Percentiles rank a stretch among this genome's conserved stretches.
Conservation (phyloP, 2,329 filamentous ascomycete species). For the Arthroderma uncinatum region DNA sequence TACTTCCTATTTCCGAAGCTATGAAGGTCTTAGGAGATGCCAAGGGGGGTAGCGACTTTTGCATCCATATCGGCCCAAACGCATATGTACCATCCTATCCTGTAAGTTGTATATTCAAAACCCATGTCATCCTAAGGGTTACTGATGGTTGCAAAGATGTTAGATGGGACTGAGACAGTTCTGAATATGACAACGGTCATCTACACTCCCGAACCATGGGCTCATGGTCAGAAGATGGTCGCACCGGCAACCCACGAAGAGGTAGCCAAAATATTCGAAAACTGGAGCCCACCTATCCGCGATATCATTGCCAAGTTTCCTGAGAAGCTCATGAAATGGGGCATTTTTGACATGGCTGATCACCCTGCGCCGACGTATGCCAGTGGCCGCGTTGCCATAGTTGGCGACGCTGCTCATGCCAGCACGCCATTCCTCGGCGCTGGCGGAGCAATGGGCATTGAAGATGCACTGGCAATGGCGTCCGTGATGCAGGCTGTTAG, state of each 20-base stretch:
- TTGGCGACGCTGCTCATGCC: slow-evolving; percentile 33
- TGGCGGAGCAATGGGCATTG: slow-evolving; percentile 30
- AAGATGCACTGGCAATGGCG: slow-evolving; percentile 25
- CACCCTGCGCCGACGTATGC: slow-evolving; percentile 24
- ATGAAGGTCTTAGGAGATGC: slow-evolving; percentile 39
- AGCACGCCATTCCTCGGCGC: slow-evolving; percentile 29
- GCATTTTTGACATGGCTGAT: neutral
- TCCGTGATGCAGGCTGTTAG: slow-evolving; percentile 23
- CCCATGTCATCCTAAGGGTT: neutral
- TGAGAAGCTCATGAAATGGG: slow-evolving; percentile 7
- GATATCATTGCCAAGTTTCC: neutral
- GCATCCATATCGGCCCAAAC: slow-evolving; percentile 4
- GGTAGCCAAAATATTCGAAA: neutral
- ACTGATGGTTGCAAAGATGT: neutral
- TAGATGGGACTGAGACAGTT: neutral
- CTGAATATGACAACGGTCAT: neutral
- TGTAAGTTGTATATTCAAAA: neutral
- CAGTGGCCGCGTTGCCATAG: slow-evolving; percentile 22
- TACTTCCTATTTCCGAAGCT: slow-evolving; percentile 50
- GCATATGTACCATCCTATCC: slow-evolving; percentile 1
- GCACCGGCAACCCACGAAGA: slow-evolving; percentile 1
- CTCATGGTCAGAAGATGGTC: neutral
- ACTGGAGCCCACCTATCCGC: slow-evolving; percentile 3
- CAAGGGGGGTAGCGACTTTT: slow-evolving; percentile 17
- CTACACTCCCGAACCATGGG: neutral